Evolutionary conservation across 1,284 basidiomycete genomes (phyloP).

Genomic region (Pholiota adiposa): DNA sequence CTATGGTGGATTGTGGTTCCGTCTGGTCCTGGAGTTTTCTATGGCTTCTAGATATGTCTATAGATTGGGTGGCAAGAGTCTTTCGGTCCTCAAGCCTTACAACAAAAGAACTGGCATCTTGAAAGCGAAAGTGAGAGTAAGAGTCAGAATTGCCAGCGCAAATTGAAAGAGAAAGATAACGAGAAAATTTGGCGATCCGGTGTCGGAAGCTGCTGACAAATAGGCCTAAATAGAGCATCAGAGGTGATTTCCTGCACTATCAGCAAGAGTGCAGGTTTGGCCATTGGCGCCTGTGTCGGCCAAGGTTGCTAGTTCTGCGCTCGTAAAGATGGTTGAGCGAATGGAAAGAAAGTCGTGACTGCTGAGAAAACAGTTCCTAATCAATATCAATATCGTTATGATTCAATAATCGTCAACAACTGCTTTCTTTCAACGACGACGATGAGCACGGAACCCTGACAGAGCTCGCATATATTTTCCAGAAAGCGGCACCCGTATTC

Average conservation of each 20-base stretch:
- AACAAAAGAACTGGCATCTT: slow-evolving; percentile 42
- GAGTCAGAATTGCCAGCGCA: slow-evolving; percentile 7
- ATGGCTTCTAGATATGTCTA: slow-evolving; percentile 17
- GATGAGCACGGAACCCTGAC: background rate
- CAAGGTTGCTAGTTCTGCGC: too few species aligned
- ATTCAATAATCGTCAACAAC: slow-evolving; percentile 22
- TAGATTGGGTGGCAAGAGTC: slow-evolving; percentile 27
- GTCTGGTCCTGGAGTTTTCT: slow-evolving; percentile 24
- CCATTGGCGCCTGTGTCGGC: too few species aligned
- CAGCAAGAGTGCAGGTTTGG: too few species aligned
- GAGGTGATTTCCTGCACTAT: too few species aligned
- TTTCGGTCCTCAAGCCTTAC: slow-evolving; percentile 36
- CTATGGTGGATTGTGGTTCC: slow-evolving; percentile 21
- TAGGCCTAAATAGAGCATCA: slow-evolving; percentile 19
- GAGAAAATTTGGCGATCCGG: slow-evolving; percentile 14
- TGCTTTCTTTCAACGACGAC: background rate
- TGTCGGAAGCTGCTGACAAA: slow-evolving; percentile 20
- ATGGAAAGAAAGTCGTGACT: background rate
- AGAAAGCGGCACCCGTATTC: background rate
- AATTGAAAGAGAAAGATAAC: slow-evolving; percentile 16
- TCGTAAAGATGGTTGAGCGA: background rate
- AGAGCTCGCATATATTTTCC: background rate
- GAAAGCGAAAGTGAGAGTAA: slow-evolving; percentile 19
- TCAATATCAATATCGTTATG: background rate
- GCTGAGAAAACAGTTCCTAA: slow-evolving; percentile 4